A percentile compares a stretch with the other conserved stretches of the same genome.
Conservation (phyloP, 345 rosid species). For the Eucalyptus albens region DNA sequence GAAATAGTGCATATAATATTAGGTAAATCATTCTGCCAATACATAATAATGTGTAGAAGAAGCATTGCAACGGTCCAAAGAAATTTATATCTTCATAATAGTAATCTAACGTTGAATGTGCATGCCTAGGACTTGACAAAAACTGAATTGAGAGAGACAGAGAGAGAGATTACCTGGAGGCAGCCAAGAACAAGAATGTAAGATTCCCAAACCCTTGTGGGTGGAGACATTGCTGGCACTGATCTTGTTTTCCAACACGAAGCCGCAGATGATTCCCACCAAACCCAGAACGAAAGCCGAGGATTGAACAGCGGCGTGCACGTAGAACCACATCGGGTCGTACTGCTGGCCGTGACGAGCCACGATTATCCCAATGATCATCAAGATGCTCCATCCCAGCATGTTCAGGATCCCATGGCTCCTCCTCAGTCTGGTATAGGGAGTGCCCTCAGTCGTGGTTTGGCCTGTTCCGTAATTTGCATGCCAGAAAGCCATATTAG, state of each 20-base stretch:
- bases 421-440: slow-evolving; percentile 31
- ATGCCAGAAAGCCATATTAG: neutral
- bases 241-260: slow-evolving; percentile 37
- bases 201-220: slow-evolving; percentile 58
- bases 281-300: slow-evolving; percentile 43
- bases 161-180: slow-evolving; percentile 48
- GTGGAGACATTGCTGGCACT: slow-evolving; percentile 16
- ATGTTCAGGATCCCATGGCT: slow-evolving; percentile 70
- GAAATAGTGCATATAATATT: neutral
- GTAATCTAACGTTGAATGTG: neutral
- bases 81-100: neutral
- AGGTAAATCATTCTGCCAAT: neutral
- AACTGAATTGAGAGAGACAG: neutral
- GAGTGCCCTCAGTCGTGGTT: neutral
- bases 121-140: neutral
- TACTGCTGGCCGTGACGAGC: slow-evolving; percentile 46
- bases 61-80: neutral
- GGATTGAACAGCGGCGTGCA: slow-evolving; percentile 36
- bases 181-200: slow-evolving; percentile 66
- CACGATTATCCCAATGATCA: slow-evolving; percentile 51
- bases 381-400: slow-evolving; percentile 64
- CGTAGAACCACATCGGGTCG: slow-evolving; percentile 76
- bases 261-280: slow-evolving; percentile 48
- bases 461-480: slow-evolving; percentile 15
- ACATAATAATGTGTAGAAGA: neutral